Evolutionary conservation across 2,329 filamentous ascomycete genomes (phyloP).

Genomic region (Neonectria punicea): DNA sequence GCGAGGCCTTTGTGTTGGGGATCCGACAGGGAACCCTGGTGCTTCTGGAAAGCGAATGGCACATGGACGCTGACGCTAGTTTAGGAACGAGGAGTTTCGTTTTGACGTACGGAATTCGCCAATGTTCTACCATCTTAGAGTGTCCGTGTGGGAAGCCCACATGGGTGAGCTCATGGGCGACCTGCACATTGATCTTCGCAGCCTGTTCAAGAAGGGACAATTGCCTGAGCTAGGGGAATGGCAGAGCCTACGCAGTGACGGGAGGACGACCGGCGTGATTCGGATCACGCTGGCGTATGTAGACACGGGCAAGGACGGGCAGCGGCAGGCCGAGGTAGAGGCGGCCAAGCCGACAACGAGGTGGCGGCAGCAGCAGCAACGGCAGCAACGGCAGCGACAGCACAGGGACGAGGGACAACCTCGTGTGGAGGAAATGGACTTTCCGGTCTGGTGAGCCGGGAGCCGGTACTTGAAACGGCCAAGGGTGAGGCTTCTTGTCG

Average conservation of each 20-base stretch:
- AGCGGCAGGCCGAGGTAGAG: constrained; percentile 28
- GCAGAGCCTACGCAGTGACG: constrained; percentile 35
- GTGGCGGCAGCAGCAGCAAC: constrained; percentile 29
- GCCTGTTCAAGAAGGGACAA: constrained; percentile 32
- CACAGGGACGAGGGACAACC: constrained; percentile 34
- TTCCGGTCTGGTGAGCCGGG: constrained; percentile 38
- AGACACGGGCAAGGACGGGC: constrained; percentile 32
- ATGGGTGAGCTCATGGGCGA: constrained; percentile 43
- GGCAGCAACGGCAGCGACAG: constrained; percentile 23
- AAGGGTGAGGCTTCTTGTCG: constrained; percentile 18
- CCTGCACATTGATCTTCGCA: constrained; percentile 38
- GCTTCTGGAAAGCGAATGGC: constrained; percentile 21
- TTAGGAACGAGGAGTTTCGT: constrained; percentile 41
- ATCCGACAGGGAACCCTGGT: constrained; percentile 19
- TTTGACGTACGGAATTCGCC: constrained; percentile 41
- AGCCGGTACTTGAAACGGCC: constrained; percentile 6
- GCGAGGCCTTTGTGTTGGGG: constrained; percentile 19
- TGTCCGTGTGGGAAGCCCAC: constrained; percentile 41
- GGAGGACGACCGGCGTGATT: constrained; percentile 33
- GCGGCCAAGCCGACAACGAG: constrained; percentile 30
- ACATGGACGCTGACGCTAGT: constrained; percentile 30
- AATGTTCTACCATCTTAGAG: constrained; percentile 41
- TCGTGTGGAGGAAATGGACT: constrained; percentile 40
- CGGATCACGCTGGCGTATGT: constrained; percentile 34
- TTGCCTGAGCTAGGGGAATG: constrained; percentile 36